Conservation (phyloP, 371 early-diverging fungal species). For the Encephalitozoon intestinalis region DNA sequence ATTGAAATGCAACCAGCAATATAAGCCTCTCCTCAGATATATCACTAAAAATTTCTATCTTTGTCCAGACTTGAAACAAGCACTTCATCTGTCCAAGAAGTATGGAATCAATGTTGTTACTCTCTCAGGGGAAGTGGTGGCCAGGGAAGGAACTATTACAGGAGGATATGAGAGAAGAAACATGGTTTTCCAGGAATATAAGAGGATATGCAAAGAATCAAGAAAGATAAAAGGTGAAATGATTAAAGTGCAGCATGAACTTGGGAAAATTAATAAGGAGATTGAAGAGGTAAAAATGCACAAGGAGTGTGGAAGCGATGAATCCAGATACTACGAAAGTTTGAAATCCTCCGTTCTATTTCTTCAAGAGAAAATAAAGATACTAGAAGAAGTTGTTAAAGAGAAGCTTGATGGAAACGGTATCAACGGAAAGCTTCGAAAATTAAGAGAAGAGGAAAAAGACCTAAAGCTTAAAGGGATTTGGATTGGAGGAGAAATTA, state of each 20-base stretch:
- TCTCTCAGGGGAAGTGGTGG: slow-evolving; percentile 53
- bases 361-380: slow-evolving; percentile 22
- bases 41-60: slow-evolving; percentile 51
- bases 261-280: slow-evolving; percentile 7
- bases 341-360: neutral
- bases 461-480: neutral
- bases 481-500: slow-evolving; percentile 6
- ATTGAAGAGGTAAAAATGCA: neutral
- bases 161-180: slow-evolving; percentile 56
- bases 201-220: slow-evolving; percentile 26
- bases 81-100: slow-evolving; percentile 16
- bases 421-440: neutral
- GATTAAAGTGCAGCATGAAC: neutral
- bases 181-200: slow-evolving; percentile 31
- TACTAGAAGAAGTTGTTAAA: neutral
- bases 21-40: slow-evolving; percentile 30
- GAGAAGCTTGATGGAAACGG: neutral
- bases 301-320: neutral
- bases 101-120: slow-evolving; percentile 57
- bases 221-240: slow-evolving; percentile 11
- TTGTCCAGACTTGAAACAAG: slow-evolving; percentile 46
- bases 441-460: neutral
- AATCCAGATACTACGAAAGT: neutral
- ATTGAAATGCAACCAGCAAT: slow-evolving; percentile 43
- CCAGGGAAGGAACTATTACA: slow-evolving; percentile 48